Evolutionary conservation across 257 asterid genomes (phyloP).

Genomic region (Cynanchum wilfordii): DNA sequence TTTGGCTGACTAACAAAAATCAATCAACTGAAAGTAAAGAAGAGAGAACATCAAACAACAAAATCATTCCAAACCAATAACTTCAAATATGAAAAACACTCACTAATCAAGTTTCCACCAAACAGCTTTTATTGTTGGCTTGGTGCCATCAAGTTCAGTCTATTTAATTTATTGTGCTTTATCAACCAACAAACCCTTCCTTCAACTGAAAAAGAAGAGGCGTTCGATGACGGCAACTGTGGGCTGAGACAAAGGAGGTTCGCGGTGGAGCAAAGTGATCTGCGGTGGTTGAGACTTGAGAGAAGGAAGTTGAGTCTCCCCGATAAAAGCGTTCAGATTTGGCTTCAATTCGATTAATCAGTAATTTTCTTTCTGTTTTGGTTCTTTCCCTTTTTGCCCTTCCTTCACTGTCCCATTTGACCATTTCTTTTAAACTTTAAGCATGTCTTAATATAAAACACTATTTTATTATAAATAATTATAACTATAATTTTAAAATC

Average conservation of each 20-base stretch:
- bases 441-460: too few relatives aligned
- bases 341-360: neutral
- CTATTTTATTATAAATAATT: too few relatives aligned
- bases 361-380: neutral
- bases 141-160: neutral
- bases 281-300: neutral
- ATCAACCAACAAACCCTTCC: neutral
- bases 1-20: neutral
- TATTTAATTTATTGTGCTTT: neutral
- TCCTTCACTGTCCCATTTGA: too few relatives aligned
- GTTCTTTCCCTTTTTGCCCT: too few relatives aligned
- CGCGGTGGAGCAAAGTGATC: neutral
- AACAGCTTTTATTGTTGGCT: neutral
- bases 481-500: too few relatives aligned
- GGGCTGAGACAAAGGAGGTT: neutral
- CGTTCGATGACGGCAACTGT: neutral
- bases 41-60: neutral
- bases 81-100: neutral
- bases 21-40: neutral
- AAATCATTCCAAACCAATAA: neutral
- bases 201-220: neutral
- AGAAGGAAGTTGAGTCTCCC: neutral
- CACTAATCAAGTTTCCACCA: neutral
- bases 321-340: neutral
- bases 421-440: too few relatives aligned